phyloP scores from a whole-genome alignment of 495 filamentous ascomycete species.

The Penicillium dipodomyicola region DNA sequence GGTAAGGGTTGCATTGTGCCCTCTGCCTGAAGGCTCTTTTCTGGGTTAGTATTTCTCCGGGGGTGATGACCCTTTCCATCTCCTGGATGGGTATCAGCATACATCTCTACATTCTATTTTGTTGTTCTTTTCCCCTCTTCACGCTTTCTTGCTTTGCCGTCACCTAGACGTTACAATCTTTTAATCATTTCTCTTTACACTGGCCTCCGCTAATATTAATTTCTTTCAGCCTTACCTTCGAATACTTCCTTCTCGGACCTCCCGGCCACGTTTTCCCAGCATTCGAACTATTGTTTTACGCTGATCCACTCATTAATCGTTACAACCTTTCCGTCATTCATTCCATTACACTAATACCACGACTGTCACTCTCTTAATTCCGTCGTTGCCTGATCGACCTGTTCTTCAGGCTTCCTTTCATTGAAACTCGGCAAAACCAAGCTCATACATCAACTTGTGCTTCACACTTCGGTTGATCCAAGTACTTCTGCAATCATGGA shows the following conservation, averaged over 20 bases:
- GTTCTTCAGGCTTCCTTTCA: conserved; percentile 39
- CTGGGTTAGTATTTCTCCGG: conserved; percentile 46
- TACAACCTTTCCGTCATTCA: conserved; percentile 59
- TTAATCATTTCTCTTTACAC: conserved; percentile 15
- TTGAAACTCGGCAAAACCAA: conserved; percentile 23
- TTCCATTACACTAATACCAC: conserved; percentile 44
- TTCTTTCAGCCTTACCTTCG: conserved; percentile 45
- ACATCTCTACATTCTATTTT: conserved; percentile 22
- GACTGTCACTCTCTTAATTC: conserved; percentile 56
- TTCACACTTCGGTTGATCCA: conserved; percentile 6
- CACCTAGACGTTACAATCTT: conserved; percentile 19
- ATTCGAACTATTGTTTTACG: conserved; percentile 40
- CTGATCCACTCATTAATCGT: conserved; percentile 46
- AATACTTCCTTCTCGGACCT: conserved; percentile 40
- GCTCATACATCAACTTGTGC: conserved; percentile 16
- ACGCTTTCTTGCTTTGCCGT: conserved; percentile 6
- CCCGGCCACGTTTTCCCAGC: conserved; percentile 38
- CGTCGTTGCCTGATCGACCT: conserved; percentile 44
- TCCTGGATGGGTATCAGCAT: conserved; percentile 26
- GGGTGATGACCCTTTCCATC: conserved; percentile 23
- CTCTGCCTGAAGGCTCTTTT: conserved; percentile 48
- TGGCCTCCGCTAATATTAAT: conserved; percentile 37
- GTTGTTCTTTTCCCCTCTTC: conserved; percentile 6
- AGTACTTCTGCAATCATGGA: conserved; percentile 60
- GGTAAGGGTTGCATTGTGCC: conserved; percentile 62